A percentile compares a stretch with the other conserved stretches of the same genome.
These are phyloP conservation scores for Bruguiera hainesii DNA, from an alignment of 441 rosid genomes.

Conservation along the genomic window DNA sequence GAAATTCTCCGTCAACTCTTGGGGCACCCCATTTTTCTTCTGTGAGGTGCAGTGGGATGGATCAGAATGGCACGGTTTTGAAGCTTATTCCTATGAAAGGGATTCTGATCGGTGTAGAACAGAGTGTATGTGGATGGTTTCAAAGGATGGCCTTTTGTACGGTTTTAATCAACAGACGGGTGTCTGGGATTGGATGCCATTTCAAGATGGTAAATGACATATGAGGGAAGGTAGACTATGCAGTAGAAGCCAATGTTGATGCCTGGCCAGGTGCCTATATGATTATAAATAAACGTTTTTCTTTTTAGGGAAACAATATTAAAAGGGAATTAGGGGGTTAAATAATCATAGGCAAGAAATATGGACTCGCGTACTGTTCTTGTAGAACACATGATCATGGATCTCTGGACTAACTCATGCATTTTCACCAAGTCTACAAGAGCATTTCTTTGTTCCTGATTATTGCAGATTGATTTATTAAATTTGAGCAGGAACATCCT, in stretches of 20 bases:
- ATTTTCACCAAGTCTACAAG: too few relatives aligned
- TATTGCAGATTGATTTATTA: too few relatives aligned
- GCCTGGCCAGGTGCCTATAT: too few relatives aligned
- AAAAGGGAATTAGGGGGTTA: too few relatives aligned
- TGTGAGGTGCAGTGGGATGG: constrained; percentile 20
- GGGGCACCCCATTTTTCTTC: constrained; percentile 16
- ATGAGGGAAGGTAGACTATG: neutral
- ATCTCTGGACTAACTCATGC: too few relatives aligned
- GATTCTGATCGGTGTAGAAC: constrained; percentile 14
- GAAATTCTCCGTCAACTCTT: constrained; percentile 15
- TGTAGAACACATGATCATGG: too few relatives aligned
- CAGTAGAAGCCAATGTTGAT: neutral
- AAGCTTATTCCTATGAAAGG: constrained; percentile 11
- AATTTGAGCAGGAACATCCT: too few relatives aligned
- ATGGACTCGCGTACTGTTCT: too few relatives aligned
- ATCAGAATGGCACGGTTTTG: constrained; percentile 19
- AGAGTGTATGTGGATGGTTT: constrained; percentile 13
- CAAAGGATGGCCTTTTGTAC: constrained; percentile 11
- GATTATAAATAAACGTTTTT: too few relatives aligned
- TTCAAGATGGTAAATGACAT: constrained; percentile 2
- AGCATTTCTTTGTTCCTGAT: too few relatives aligned
- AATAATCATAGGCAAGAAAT: too few relatives aligned
- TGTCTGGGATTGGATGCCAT: constrained; percentile 14
- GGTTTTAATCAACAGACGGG: constrained; percentile 2
- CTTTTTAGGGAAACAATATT: too few relatives aligned